These are phyloP conservation scores for Tetrapisispora taiwanensis DNA, from an alignment of 805 yeast species.

Conservation along the genomic window DNA sequence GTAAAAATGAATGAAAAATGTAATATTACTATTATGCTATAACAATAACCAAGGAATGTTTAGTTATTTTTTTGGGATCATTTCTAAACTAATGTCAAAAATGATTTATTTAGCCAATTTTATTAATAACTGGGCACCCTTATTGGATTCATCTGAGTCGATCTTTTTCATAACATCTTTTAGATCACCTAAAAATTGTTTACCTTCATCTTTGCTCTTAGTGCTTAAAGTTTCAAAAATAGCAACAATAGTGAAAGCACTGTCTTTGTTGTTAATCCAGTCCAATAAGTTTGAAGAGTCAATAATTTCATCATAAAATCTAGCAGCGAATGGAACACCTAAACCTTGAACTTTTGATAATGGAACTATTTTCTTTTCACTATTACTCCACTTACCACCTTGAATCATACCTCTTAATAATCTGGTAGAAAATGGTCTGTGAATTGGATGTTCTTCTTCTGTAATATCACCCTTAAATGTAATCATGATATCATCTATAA, in stretches of 20 bases:
- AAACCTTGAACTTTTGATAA: conserved; percentile 36
- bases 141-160: conserved; percentile 34
- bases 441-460: conserved; percentile 57
- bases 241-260: conserved; percentile 76
- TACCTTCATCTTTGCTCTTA: conserved; percentile 35
- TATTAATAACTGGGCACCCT: conserved; percentile 50
- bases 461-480: conserved; percentile 55
- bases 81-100: background rate
- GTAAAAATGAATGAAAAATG: background rate
- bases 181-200: conserved; percentile 44
- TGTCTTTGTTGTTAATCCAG: conserved; percentile 62
- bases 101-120: conserved; percentile 27
- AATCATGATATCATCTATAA: conserved; percentile 49
- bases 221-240: conserved; percentile 52
- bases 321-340: conserved; percentile 52
- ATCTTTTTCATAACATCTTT: conserved; percentile 39
- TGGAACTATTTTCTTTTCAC: conserved; percentile 42
- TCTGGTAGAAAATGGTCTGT: conserved; percentile 65
- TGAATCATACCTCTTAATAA: conserved; percentile 67
- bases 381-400: conserved; percentile 74
- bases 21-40: background rate
- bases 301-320: conserved; percentile 44
- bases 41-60: background rate
- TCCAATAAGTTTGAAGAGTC: conserved; percentile 39
- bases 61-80: background rate